These are phyloP conservation scores for Isoetes engelmannii DNA, from an alignment of 83 land plant species.

Conservation along the genomic window DNA sequence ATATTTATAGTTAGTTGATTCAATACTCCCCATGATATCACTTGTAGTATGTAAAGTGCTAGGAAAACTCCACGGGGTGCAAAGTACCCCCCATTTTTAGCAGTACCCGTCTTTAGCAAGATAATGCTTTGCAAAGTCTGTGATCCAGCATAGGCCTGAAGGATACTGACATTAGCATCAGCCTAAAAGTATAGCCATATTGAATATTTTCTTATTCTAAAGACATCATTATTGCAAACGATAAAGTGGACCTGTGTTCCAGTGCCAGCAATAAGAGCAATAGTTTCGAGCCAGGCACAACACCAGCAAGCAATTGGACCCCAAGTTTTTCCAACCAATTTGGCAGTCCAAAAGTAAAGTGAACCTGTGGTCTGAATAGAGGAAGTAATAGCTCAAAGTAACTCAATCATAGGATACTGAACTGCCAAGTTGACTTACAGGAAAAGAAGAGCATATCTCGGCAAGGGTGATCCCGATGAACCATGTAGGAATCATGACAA, in stretches of 20 bases:
- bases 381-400: not conserved
- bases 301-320: not conserved
- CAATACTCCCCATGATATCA: too few relatives aligned
- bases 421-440: not conserved
- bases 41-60: too few relatives aligned
- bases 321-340: not conserved
- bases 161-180: too few relatives aligned
- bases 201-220: too few relatives aligned
- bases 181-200: too few relatives aligned
- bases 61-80: too few relatives aligned
- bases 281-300: conserved; percentile 1
- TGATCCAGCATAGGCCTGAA: too few relatives aligned
- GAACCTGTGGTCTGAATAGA: not conserved
- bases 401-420: not conserved
- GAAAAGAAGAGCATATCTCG: not conserved
- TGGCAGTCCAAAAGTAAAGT: not conserved
- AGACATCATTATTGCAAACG: too few relatives aligned
- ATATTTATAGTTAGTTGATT: too few relatives aligned
- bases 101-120: too few relatives aligned
- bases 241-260: not conserved
- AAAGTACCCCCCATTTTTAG: too few relatives aligned
- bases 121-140: too few relatives aligned
- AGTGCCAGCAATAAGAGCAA: not conserved
- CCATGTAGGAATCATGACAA: not conserved
- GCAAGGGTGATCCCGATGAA: not conserved